Evolutionary conservation across 805 yeast genomes (phyloP).

Genomic region (Barnettozyma sucrosica): DNA sequence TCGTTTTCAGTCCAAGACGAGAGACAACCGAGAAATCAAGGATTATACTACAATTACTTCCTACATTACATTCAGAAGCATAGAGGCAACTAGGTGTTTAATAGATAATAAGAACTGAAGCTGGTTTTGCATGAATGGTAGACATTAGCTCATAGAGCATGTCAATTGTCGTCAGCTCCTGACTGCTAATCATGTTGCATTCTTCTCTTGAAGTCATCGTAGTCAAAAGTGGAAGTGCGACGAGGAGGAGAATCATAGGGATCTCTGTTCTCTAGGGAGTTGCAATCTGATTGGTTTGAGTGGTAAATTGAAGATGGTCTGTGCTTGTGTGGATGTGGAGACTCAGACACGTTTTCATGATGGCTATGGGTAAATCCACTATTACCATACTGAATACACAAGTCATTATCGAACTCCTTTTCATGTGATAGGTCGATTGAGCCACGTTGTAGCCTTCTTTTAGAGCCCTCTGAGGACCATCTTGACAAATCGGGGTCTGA

Average conservation of each 20-base stretch:
- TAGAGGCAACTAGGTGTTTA: conserved; percentile 2
- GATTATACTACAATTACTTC: conserved; percentile 23
- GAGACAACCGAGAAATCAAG: conserved; percentile 6
- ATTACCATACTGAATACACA: conserved; percentile 4
- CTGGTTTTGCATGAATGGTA: not conserved
- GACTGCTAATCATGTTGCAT: conserved; percentile 13
- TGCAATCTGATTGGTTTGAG: conserved; percentile 5
- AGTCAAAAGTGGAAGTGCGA: conserved; percentile 14
- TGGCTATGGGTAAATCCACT: not conserved
- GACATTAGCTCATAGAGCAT: not conserved
- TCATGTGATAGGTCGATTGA: conserved; percentile 9
- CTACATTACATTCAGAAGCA: conserved; percentile 18
- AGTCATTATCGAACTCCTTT: conserved; percentile 4
- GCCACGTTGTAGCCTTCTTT: conserved; percentile 11
- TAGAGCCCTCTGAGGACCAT: conserved; percentile 12
- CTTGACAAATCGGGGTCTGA: conserved; percentile 1
- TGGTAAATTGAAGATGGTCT: conserved; percentile 4
- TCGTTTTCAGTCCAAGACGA: not conserved
- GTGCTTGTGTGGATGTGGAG: not conserved
- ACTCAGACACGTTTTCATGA: not conserved
- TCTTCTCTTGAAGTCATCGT: conserved; percentile 23
- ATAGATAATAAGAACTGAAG: not conserved
- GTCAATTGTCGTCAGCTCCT: not conserved
- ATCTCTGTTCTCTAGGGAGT: not conserved
- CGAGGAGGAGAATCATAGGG: not conserved